Base-by-base conservation (phyloP, 83 land plant genomes). In the Diphasiastrum complanatum region DNA sequence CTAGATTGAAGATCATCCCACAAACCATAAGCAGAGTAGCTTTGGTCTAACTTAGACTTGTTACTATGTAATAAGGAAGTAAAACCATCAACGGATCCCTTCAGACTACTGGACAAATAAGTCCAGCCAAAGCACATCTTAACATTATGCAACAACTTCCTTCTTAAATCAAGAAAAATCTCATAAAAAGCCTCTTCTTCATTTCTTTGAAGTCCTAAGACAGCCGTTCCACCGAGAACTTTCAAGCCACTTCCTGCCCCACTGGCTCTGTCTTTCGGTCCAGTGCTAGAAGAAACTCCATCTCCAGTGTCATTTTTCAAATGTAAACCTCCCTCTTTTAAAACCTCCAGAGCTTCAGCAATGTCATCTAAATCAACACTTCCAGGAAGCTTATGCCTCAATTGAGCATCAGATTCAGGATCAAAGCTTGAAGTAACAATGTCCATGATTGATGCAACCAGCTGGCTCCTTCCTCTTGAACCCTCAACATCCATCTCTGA, bases 1-100 rank as follows among this genome's bases (percentile, higher is more conserved):
- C 82, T 69, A 48, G 83, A 76, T 40, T 84, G 86, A 66, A 95
- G 74, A 75, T 95, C 99, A 80, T 95, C 99, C 99, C 99, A 95
- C 2, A 95, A 79, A 16, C 99, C 99, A 65, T 81, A 89, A 54
- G 41, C 33, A 49, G 27, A 54, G 38, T 36, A 20, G 22, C 38
- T 27, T 58, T 68, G 47, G 22, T 2, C 49, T 25, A 34, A 58
- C 16, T 36, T 16, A 10, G 31, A 24, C 40, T 35, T 47, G 46
- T 66, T 28, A 8, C 12, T 40, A 16, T 40, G 8, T 16, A 8
- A 40, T 8, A 8, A 40, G 43, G 8, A 40, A 40, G 16, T 16
- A 40, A 8, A 40, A 8, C 12, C 8, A 40, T 40, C 43, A 40
- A 40, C 43, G 12, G 16, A 8, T 8, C 43, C 8, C 12, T 8